phyloP scores from a whole-genome alignment of 169 alveolate species.

The Cryptosporidium muris region DNA sequence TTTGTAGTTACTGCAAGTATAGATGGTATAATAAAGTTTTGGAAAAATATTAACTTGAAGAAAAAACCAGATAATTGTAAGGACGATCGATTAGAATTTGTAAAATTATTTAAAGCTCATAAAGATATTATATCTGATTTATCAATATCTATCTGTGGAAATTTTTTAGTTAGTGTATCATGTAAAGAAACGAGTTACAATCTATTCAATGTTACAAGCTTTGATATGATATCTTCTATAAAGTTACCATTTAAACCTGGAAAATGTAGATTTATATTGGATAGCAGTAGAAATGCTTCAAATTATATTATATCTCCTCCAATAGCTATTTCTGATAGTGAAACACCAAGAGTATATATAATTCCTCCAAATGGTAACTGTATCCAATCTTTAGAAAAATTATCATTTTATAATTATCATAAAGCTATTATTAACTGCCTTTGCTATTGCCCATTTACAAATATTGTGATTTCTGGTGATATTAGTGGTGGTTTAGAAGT shows the following conservation, averaged over 20 bases:
- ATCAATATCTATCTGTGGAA: constrained; percentile 78
- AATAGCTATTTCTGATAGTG: constrained; percentile 75
- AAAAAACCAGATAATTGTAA: constrained; percentile 25
- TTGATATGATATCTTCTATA: constrained; percentile 81
- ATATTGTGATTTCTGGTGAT: constrained; percentile 79
- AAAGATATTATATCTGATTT: constrained; percentile 83
- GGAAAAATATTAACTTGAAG: constrained; percentile 93
- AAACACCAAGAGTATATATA: constrained; percentile 77
- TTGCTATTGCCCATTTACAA: constrained; percentile 71
- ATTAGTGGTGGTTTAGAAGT: constrained; percentile 81
- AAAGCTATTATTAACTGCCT: constrained; percentile 73
- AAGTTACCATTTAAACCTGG: constrained; percentile 64
- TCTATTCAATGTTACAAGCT: constrained; percentile 79
- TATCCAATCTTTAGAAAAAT: constrained; percentile 52
- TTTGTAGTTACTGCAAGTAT: constrained; percentile 92
- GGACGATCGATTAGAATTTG: constrained; percentile 86
- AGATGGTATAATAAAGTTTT: constrained; percentile 96
- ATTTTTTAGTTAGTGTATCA: constrained; percentile 77
- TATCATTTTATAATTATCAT: constrained; percentile 75
- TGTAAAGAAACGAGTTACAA: constrained; percentile 79
- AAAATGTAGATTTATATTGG: constrained; percentile 14
- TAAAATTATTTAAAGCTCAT: constrained; percentile 95
- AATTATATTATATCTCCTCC: constrained; percentile 20
- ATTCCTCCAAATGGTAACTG: constrained; percentile 32
- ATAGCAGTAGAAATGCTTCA: not conserved